Conservation (phyloP, 208 protist species). For the Leishmania mexicana region DNA sequence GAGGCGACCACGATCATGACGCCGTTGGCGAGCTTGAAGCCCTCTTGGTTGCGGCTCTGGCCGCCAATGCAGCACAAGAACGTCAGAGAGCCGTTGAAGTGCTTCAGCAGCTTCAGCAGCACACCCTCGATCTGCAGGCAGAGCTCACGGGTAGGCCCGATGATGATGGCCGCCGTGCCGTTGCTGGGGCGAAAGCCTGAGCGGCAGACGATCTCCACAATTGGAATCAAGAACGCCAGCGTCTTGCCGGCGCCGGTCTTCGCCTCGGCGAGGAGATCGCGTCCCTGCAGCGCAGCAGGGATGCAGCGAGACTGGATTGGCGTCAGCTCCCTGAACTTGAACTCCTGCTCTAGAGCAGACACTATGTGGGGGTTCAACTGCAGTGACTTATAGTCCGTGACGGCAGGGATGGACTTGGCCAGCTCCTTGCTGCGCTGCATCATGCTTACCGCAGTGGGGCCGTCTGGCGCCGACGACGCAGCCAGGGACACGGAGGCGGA, state of each 20-base stretch:
- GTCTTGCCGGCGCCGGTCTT: constrained; percentile 98
- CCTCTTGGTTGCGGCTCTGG: constrained; percentile 89
- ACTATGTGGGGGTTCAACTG: constrained; percentile 90
- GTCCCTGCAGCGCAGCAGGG: constrained; percentile 85
- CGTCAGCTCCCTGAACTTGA: constrained; percentile 96
- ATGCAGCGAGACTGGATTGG: constrained; percentile 95
- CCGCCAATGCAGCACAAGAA: constrained; percentile 92
- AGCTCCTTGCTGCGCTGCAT: constrained; percentile 32
- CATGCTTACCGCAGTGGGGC: constrained; percentile 10
- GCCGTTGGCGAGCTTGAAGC: constrained; percentile 86
- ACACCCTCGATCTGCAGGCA: constrained; percentile 99
- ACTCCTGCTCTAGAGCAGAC: constrained; percentile 79
- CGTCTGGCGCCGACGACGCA: neutral
- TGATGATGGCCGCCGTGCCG: constrained; percentile 97
- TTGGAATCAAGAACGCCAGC: constrained; percentile 98
- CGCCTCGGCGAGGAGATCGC: constrained; percentile 93
- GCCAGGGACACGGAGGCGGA: neutral
- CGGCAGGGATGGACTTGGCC: constrained; percentile 42
- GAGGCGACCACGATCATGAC: constrained; percentile 93
- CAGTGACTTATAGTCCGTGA: constrained; percentile 84
- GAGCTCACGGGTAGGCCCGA: constrained; percentile 99
- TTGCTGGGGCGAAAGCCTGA: constrained; percentile 96
- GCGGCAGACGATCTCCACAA: constrained; percentile 97
- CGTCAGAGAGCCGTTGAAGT: constrained; percentile 90
- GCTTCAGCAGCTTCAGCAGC: constrained; percentile 92